phyloP scores from a whole-genome alignment of 371 early-diverging fungal genomes.

The Fennellomyces sp. region DNA sequence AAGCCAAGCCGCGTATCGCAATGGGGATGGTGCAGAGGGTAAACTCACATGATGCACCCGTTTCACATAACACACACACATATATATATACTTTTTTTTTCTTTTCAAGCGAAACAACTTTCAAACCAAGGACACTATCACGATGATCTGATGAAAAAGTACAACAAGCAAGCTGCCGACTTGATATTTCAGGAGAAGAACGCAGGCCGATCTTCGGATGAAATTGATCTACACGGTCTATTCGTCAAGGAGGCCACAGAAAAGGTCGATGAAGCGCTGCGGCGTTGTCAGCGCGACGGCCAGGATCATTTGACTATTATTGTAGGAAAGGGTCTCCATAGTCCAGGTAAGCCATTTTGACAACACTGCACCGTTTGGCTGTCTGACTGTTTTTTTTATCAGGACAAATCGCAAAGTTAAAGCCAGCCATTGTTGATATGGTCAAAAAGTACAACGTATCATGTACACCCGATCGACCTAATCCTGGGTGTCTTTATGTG shows the following conservation, averaged over 20 bases:
- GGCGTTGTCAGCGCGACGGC: constrained; percentile 43
- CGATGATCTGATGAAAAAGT: constrained; percentile 54
- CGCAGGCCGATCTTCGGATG: constrained; percentile 39
- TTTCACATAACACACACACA: too few relatives aligned
- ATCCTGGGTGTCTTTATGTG: constrained; percentile 64
- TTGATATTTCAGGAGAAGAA: constrained; percentile 57
- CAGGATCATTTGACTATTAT: constrained; percentile 55
- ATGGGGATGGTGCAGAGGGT: constrained; percentile 47
- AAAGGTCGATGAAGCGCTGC: constrained; percentile 53
- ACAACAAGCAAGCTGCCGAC: constrained; percentile 56
- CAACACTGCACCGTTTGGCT: neutral
- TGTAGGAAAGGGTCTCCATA: constrained; percentile 66
- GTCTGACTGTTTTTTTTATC: neutral
- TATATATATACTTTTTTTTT: neutral
- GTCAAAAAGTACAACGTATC: constrained; percentile 56
- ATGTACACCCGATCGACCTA: constrained; percentile 60
- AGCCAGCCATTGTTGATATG: constrained; percentile 60
- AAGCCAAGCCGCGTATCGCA: constrained; percentile 49
- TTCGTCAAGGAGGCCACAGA: constrained; percentile 62
- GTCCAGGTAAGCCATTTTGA: constrained; percentile 32
- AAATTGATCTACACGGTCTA: constrained; percentile 65
- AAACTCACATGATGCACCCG: neutral
- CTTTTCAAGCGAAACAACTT: constrained; percentile 43
- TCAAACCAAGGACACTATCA: constrained; percentile 58
- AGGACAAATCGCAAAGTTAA: constrained; percentile 60